These are phyloP conservation scores for Colletotrichum sidae DNA, from an alignment of 2,329 filamentous ascomycete genomes.

Conservation along the genomic window DNA sequence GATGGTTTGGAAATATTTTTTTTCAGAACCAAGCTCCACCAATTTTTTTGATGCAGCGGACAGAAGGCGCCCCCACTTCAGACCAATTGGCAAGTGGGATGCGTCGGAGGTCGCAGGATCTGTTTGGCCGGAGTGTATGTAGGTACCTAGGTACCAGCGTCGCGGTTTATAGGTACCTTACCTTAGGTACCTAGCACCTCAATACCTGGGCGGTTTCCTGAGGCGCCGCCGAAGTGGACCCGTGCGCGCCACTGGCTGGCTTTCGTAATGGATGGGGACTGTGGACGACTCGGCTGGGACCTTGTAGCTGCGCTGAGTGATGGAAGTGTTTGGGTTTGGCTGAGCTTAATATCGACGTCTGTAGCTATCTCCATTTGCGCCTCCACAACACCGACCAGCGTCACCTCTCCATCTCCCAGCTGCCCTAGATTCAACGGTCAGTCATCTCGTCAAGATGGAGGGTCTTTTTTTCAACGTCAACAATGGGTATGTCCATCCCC, in stretches of 20 bases:
- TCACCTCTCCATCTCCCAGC: slow-evolving; percentile 17
- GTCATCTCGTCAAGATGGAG: slow-evolving; percentile 71
- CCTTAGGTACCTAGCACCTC: too few species aligned
- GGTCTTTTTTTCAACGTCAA: slow-evolving; percentile 95
- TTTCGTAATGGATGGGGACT: slow-evolving; percentile 23
- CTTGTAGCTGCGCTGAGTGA: slow-evolving; percentile 28
- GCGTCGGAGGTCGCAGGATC: slow-evolving; percentile 36
- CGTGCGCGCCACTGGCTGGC: slow-evolving; percentile 16
- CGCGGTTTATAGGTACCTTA: too few species aligned
- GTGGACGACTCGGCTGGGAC: slow-evolving; percentile 22
- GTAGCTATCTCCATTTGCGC: slow-evolving; percentile 32
- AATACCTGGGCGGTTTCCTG: too few species aligned
- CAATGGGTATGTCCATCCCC: slow-evolving; percentile 73
- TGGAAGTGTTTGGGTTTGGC: slow-evolving; percentile 19
- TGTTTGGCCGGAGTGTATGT: slow-evolving; percentile 23
- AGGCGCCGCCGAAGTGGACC: neutral
- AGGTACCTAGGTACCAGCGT: too few species aligned
- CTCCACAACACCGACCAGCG: slow-evolving; percentile 34
- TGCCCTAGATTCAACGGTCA: slow-evolving; percentile 16
- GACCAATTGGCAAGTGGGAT: slow-evolving; percentile 38
- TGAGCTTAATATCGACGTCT: slow-evolving; percentile 25
- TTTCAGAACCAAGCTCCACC: slow-evolving; percentile 54
- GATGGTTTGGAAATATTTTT: slow-evolving; percentile 52
- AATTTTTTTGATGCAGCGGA: slow-evolving; percentile 52
- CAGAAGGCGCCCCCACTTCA: slow-evolving; percentile 23